Percentiles rank a stretch among this genome's conserved stretches.
phyloP scores from a whole-genome alignment of 495 filamentous ascomycete genomes.

The Neurospora africana region DNA sequence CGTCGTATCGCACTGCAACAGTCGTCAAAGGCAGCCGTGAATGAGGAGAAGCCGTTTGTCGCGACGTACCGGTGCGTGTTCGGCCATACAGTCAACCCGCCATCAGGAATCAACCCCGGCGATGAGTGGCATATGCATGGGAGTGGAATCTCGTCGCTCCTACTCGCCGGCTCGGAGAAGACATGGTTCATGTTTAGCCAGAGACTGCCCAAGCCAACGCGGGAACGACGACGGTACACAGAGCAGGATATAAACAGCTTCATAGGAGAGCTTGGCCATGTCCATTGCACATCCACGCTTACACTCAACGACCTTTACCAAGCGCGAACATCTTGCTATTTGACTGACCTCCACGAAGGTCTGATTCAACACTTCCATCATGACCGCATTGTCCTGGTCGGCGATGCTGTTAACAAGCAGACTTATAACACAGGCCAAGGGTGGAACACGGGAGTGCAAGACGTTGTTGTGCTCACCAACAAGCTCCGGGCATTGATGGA shows the following conservation, averaged over 20 bases:
- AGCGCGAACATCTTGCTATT: slow-evolving; percentile 8
- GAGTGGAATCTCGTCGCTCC: slow-evolving; percentile 16
- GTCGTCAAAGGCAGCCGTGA: slow-evolving; percentile 11
- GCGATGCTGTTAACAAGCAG: slow-evolving; percentile 36
- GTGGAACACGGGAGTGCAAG: slow-evolving; percentile 26
- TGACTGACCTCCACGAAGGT: slow-evolving; percentile 28
- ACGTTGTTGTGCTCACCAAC: slow-evolving; percentile 28
- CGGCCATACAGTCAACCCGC: slow-evolving; percentile 20
- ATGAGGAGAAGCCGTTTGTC: slow-evolving; percentile 10
- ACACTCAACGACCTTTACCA: slow-evolving; percentile 23
- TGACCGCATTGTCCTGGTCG: slow-evolving; percentile 27
- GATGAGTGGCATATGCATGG: slow-evolving; percentile 11
- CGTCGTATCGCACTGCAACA: slow-evolving; percentile 6
- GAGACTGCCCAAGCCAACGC: slow-evolving; percentile 16
- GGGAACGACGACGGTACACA: slow-evolving; percentile 19
- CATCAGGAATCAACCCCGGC: not conserved
- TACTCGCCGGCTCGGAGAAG: slow-evolving; percentile 15
- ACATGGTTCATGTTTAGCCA: slow-evolving; percentile 30
- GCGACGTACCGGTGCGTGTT: slow-evolving; percentile 25
- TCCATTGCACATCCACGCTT: slow-evolving; percentile 14
- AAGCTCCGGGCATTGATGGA: not conserved
- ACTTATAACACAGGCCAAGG: slow-evolving; percentile 25
- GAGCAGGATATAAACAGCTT: slow-evolving; percentile 20
- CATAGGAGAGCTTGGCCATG: slow-evolving; percentile 19
- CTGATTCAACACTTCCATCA: slow-evolving; percentile 25